Conservation (phyloP, 2,329 filamentous ascomycete species). For the Hortaea werneckii region DNA sequence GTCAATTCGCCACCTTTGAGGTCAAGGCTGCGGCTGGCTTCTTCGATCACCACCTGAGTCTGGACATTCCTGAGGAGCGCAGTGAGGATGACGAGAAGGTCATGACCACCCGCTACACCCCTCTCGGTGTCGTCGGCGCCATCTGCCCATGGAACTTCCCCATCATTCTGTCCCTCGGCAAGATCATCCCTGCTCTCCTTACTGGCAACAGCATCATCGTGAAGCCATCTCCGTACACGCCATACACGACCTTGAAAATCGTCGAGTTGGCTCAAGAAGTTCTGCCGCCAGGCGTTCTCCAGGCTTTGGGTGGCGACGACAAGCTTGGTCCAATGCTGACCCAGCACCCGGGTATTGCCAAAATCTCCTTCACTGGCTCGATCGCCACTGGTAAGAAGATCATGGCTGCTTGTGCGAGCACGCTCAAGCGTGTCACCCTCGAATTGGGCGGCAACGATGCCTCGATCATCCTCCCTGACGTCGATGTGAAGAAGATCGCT, state of each 20-base stretch:
- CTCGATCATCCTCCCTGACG: conserved; percentile 48
- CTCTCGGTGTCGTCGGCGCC: conserved; percentile 37
- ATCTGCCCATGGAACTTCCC: conserved; percentile 44
- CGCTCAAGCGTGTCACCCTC: conserved; percentile 51
- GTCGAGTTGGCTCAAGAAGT: conserved; percentile 47
- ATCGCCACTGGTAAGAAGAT: conserved; percentile 52
- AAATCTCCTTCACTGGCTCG: conserved; percentile 56
- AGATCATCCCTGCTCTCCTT: conserved; percentile 47
- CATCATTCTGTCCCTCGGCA: conserved; percentile 41
- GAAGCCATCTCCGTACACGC: conserved; percentile 42
- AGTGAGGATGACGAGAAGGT: conserved; percentile 38
- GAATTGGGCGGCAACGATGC: conserved; percentile 55
- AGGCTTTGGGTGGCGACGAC: conserved; percentile 51
- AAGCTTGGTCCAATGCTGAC: conserved; percentile 50
- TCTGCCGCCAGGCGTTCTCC: conserved; percentile 54
- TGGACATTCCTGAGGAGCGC: conserved; percentile 30
- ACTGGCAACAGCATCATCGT: conserved; percentile 35
- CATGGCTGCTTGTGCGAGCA: conserved; percentile 45
- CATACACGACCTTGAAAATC: conserved; percentile 50
- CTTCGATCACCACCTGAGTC: conserved; percentile 28
- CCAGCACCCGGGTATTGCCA: conserved; percentile 49
- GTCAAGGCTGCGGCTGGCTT: conserved; percentile 26
- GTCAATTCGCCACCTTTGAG: conserved; percentile 32
- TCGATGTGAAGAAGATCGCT: conserved; percentile 43
- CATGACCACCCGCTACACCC: conserved; percentile 36